Evolutionary conservation across 805 yeast genomes (phyloP).

Genomic region (Debaryomyces hansenii): DNA sequence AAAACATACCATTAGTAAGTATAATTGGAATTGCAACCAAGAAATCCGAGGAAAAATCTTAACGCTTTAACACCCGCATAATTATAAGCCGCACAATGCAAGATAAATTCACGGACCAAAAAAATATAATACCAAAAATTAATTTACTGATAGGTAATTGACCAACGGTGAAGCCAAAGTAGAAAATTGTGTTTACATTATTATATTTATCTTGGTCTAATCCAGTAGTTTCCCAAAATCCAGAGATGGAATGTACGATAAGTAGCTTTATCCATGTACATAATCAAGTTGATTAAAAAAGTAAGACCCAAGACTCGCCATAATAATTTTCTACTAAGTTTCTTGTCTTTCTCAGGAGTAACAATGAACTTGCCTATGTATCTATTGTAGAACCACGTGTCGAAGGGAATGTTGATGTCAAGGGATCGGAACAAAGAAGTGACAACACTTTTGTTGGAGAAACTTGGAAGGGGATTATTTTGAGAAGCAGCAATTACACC

Average conservation of each 20-base stretch:
- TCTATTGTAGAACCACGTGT: no score
- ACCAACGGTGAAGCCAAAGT: slow-evolving; percentile 51
- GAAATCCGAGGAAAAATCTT: slow-evolving; percentile 52
- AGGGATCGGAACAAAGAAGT: no score
- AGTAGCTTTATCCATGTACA: slow-evolving; percentile 55
- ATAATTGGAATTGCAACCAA: slow-evolving; percentile 27
- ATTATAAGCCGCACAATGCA: slow-evolving; percentile 45
- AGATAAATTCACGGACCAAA: slow-evolving; percentile 50
- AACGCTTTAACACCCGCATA: slow-evolving; percentile 47
- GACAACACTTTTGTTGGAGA: no score
- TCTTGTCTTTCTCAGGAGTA: slow-evolving; percentile 43
- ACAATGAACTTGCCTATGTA: no score
- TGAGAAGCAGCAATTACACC: no score
- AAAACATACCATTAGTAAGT: slow-evolving; percentile 50
- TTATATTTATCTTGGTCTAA: slow-evolving; percentile 44
- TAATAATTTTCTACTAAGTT: slow-evolving; percentile 35
- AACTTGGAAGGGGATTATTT: no score
- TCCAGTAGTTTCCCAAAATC: slow-evolving; percentile 46
- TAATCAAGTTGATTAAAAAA: no score
- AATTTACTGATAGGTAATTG: slow-evolving; percentile 43
- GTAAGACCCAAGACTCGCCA: no score
- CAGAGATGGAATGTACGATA: slow-evolving; percentile 48
- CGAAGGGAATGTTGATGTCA: no score
- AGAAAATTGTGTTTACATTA: slow-evolving; percentile 51
- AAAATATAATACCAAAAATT: slow-evolving; percentile 31